phyloP scores from a whole-genome alignment of 805 yeast species.

The Wickerhamomyces subpelliculosus region DNA sequence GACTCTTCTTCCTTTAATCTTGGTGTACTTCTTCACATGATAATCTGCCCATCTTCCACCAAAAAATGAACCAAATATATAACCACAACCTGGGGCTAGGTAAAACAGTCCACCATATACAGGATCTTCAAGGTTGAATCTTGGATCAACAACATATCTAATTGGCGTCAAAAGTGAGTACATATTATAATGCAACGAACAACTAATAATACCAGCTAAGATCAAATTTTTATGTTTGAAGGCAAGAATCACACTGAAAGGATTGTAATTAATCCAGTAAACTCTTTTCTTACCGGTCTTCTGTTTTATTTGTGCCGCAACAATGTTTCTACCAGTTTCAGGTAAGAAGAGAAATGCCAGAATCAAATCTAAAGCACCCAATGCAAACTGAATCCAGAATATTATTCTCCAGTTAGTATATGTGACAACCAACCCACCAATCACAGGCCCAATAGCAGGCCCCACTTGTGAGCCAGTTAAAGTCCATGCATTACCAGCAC shows the following conservation, averaged over 20 bases:
- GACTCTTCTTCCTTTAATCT: constrained; percentile 31
- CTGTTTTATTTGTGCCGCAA: constrained; percentile 22
- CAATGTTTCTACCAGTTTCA: constrained; percentile 35
- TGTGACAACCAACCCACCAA: constrained; percentile 47
- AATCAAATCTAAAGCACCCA: constrained; percentile 30
- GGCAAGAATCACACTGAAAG: constrained; percentile 36
- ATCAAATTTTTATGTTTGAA: constrained; percentile 36
- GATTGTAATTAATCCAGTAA: constrained; percentile 38
- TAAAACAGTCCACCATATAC: constrained; percentile 46
- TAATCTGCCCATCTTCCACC: constrained; percentile 51
- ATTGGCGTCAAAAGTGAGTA: constrained; percentile 48
- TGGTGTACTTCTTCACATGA: constrained; percentile 36
- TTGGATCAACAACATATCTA: constrained; percentile 46
- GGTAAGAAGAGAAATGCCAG: constrained; percentile 35
- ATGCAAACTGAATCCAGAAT: constrained; percentile 40
- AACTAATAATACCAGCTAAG: constrained; percentile 36
- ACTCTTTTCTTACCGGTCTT: constrained; percentile 28
- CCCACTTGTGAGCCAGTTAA: constrained; percentile 48
- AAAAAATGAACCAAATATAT: constrained; percentile 38
- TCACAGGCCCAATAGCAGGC: constrained; percentile 44
- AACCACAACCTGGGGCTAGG: constrained; percentile 52
- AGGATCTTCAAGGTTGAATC: constrained; percentile 42
- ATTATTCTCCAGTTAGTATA: constrained; percentile 47
- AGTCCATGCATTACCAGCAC: constrained; percentile 42
- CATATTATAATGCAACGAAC: constrained; percentile 41